Evolutionary conservation across 225 moss, liverwort and hornwort genomes (phyloP), one percentile per base, ranked within the genome.

Genomic region (Polytrichum formosum): DNA sequence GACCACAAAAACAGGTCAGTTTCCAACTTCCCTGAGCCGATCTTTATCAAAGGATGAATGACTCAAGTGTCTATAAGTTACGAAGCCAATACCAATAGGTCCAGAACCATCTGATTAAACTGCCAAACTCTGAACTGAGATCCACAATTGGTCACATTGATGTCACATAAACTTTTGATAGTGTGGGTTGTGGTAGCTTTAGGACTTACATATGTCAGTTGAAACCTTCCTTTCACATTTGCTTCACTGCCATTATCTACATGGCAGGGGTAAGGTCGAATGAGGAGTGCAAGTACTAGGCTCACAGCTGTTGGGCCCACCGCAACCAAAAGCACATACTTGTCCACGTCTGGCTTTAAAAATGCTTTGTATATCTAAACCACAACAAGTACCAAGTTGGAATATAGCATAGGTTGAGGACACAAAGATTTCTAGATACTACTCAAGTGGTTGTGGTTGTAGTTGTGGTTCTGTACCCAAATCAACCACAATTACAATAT

Each of bases 281-380:
- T 78, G 67, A 91, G 77, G 9, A 78, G 81, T 64, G 88, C 88
- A 54, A 90, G 76, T 29, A 70, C 70, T 64, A 87, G 63, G 72
- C 84, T 73, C 9, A 73, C 61, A 46, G 86, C 62, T 28, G 91
- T 26, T 60, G 96, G 93, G 64, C 82, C 85, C 67, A 80, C 55
- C 26, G 93, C 90, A 68, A 91, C 87, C 67, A 96, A 74, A 26
- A 90, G 76, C 61, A 93, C 83, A 61, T 88, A 96, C 70, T 75
- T 87, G 72, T 91, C 86, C 54, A 96, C 91, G 70, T 93, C 77
- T 35, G 91, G 93, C 76, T 91, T 79, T 63, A 93, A 72, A 72
- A 93, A 96, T 18, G 93, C 96, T 58, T 96, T 87, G 68, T 96
- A 96, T 25, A 96, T 90, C 93, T 96, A 86, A 53, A 67, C 71